phyloP scores from a whole-genome alignment of 2,329 filamentous ascomycete species.

The Bertia moriformis region DNA sequence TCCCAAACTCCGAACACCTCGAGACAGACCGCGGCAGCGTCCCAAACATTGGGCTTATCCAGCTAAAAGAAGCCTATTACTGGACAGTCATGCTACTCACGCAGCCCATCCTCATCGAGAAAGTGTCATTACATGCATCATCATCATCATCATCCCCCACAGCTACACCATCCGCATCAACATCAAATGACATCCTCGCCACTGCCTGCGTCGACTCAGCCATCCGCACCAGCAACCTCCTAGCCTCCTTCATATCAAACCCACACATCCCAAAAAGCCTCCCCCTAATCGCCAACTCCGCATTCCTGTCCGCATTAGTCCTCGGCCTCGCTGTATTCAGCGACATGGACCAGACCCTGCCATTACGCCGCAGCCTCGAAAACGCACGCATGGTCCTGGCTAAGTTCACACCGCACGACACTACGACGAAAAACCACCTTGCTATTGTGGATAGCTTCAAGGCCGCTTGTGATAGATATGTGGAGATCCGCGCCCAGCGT shows the following conservation, averaged over 20 bases:
- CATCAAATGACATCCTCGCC: constrained; percentile 12
- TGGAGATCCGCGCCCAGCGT: too few species aligned
- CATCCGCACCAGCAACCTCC: constrained; percentile 18
- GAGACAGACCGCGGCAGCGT: constrained; percentile 5
- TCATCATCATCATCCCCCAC: background rate
- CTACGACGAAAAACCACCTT: too few species aligned
- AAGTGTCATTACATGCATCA: constrained; percentile 6
- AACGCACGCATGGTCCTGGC: too few species aligned
- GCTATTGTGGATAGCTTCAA: too few species aligned
- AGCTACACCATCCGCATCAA: constrained; percentile 5
- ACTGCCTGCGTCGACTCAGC: constrained; percentile 19
- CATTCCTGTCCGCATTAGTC: constrained; percentile 26
- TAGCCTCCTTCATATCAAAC: constrained; percentile 17
- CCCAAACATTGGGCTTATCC: constrained; percentile 11
- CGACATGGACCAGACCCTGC: too few species aligned
- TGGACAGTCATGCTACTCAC: constrained; percentile 22
- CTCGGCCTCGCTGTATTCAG: constrained; percentile 27
- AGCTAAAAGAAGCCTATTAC: constrained; percentile 20
- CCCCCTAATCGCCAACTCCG: constrained; percentile 27
- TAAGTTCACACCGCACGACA: too few species aligned
- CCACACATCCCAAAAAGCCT: constrained; percentile 21
- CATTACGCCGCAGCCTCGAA: too few species aligned
- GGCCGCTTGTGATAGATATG: too few species aligned
- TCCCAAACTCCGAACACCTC: constrained; percentile 5
- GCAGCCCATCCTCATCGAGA: constrained; percentile 18